Evolutionary conservation across 176 grass and related monocot species (phyloP), one percentile per base, ranked within the genome.

Genomic region (Pharus latifolius): DNA sequence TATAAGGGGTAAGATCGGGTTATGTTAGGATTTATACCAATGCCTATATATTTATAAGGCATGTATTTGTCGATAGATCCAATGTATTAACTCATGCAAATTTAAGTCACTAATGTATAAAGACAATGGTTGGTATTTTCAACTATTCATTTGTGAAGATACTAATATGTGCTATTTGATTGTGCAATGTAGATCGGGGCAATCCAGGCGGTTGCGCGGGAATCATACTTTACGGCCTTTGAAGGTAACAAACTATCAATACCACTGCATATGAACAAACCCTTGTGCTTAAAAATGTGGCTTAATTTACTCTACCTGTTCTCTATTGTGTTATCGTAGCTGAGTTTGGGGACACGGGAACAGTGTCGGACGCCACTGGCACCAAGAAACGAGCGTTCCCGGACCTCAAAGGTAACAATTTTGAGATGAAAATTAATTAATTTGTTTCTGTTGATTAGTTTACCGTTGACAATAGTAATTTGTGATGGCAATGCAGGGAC

Each of bases 171-270:
- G n/a, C 10, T 48, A 22, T 4, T n/a, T 62, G 26, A 14, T 20
- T 29, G n/a, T 63, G 35, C 1, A 13, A 16, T 67, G 33, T 24
- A 98, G 89, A 98, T 93, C 51, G 89, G 94, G 12, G 89, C 87
- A 22, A 75, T 88, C 1, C 89, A 90, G 78, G 89, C 94, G 31
- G 78, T 88, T 31, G 65, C 94, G 4, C 74, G 89, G 28, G 89
- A 98, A 35, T 88, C 81, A 0, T 98, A 98, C 78, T 83, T 88
- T 67, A 88, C 83, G 75, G 81, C 87, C 0, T 29, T 72, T 9
- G 89, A 98, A 69, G 81, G 94, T 84, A 56, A 61, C 24, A 2
- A 7, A 67, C 7, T 8, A 6, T 27, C n/a, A 17, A 1, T 57
- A 24, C 40, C 35, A 42, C 31, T 29, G 43, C 3, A 29, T 0